phyloP scores from a whole-genome alignment of 805 yeast genomes.

The Starmerella scarabaei region DNA sequence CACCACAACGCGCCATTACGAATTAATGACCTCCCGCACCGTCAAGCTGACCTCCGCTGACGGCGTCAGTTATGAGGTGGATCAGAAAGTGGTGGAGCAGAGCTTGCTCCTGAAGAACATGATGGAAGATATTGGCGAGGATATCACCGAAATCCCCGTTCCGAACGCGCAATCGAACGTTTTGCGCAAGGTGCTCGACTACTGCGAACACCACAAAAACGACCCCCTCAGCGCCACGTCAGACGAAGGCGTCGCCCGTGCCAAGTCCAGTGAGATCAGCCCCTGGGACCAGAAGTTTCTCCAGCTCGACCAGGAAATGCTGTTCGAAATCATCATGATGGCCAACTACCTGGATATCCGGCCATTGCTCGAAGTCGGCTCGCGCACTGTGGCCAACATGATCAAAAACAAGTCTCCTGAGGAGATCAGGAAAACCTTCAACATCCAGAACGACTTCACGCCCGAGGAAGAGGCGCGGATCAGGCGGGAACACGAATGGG shows the following conservation, averaged over 20 bases:
- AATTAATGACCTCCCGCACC: slow-evolving; percentile 1
- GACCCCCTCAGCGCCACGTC: slow-evolving; percentile 63
- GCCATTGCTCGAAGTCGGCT: slow-evolving; percentile 35
- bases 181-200: slow-evolving; percentile 79
- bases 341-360: slow-evolving; percentile 37
- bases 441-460: slow-evolving; percentile 35
- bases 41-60: slow-evolving; percentile 19
- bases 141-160: slow-evolving; percentile 63
- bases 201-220: slow-evolving; percentile 85
- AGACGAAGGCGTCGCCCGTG: slow-evolving; percentile 39
- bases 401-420: slow-evolving; percentile 36
- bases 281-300: slow-evolving; percentile 93
- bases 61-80: slow-evolving; percentile 21
- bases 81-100: slow-evolving; percentile 65
- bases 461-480: slow-evolving; percentile 39
- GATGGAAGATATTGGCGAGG: slow-evolving; percentile 59
- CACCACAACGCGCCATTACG: too few species aligned
- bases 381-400: slow-evolving; percentile 39
- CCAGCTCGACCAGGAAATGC: slow-evolving; percentile 67
- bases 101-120: slow-evolving; percentile 75
- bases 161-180: slow-evolving; percentile 63
- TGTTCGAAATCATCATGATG: slow-evolving; percentile 36
- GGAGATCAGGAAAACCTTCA: slow-evolving; percentile 35
- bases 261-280: slow-evolving; percentile 77
- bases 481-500: slow-evolving; percentile 37